Percentiles rank a stretch among this genome's conserved stretches.
phyloP scores from a whole-genome alignment of 192 early-diverging fungal genomes.

The Coemansia sp. region DNA sequence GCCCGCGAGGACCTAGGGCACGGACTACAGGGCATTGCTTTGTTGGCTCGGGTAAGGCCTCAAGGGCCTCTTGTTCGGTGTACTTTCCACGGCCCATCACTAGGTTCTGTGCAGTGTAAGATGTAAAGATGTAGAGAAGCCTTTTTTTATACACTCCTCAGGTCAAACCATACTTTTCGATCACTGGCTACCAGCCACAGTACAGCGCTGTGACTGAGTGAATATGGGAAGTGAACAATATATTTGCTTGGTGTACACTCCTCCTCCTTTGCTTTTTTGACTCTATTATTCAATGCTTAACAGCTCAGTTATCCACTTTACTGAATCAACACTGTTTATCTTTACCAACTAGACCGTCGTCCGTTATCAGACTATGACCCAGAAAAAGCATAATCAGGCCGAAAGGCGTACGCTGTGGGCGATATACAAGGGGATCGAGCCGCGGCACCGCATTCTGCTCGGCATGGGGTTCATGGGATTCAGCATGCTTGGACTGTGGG shows the following conservation, averaged over 20 bases:
- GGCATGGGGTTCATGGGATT: constrained; percentile 53
- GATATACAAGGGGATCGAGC: constrained; percentile 48
- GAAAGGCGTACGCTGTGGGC: constrained; percentile 34
- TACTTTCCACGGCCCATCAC: constrained; percentile 48
- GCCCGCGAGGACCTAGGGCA: constrained; percentile 65
- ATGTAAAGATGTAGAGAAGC: neutral
- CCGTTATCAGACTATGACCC: too few relatives aligned
- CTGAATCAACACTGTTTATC: too few relatives aligned
- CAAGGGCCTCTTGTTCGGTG: constrained; percentile 45
- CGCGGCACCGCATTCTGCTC: constrained; percentile 44
- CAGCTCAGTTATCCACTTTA: too few relatives aligned
- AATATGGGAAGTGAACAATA: too few relatives aligned
- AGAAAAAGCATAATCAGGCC: constrained; percentile 4
- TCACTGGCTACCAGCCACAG: too few relatives aligned
- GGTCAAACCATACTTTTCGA: too few relatives aligned
- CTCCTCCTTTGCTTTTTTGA: too few relatives aligned
- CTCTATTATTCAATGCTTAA: too few relatives aligned
- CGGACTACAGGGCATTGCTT: constrained; percentile 50
- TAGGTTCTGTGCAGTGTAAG: neutral
- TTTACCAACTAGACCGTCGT: too few relatives aligned
- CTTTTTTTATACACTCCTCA: too few relatives aligned
- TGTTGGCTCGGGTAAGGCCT: constrained; percentile 33
- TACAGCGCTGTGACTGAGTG: too few relatives aligned
- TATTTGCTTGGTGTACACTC: too few relatives aligned
- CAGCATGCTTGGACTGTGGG: constrained; percentile 48